phyloP scores from a whole-genome alignment of 345 rosid genomes.

The Geranium rotundifolium region DNA sequence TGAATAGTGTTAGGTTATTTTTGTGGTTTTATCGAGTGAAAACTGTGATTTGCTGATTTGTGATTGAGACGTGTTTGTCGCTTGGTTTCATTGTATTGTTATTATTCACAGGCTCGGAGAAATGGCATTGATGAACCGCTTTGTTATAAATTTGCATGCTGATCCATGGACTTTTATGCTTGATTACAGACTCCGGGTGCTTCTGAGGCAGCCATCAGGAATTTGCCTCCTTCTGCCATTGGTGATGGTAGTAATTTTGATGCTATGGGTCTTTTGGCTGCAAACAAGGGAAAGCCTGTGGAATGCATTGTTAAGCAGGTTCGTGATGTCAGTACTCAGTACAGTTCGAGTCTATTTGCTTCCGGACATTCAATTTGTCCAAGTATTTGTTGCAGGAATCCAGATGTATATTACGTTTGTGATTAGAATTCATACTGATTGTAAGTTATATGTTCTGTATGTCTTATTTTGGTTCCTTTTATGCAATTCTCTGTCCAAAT shows the following conservation, averaged over 20 bases:
- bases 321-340: constrained; percentile 94
- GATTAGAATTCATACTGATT: neutral
- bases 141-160: neutral
- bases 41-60: neutral
- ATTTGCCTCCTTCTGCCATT: constrained; percentile 86
- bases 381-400: constrained; percentile 91
- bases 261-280: constrained; percentile 67
- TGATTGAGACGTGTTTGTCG: neutral
- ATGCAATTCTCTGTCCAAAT: constrained; percentile 6
- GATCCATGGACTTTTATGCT: neutral
- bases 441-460: neutral
- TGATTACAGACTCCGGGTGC: constrained; percentile 61
- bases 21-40: neutral
- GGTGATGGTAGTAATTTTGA: constrained; percentile 77
- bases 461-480: neutral
- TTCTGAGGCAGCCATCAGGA: constrained; percentile 67
- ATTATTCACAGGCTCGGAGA: constrained; percentile 93
- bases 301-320: constrained; percentile 89
- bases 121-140: constrained; percentile 85
- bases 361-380: constrained; percentile 91
- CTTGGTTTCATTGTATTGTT: neutral
- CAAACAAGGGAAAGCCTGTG: constrained; percentile 81
- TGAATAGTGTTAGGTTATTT: neutral
- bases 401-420: constrained; percentile 36
- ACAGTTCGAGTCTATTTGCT: constrained; percentile 83